phyloP scores from a whole-genome alignment of 2,329 filamentous ascomycete species.

The Fusarium proliferatum region DNA sequence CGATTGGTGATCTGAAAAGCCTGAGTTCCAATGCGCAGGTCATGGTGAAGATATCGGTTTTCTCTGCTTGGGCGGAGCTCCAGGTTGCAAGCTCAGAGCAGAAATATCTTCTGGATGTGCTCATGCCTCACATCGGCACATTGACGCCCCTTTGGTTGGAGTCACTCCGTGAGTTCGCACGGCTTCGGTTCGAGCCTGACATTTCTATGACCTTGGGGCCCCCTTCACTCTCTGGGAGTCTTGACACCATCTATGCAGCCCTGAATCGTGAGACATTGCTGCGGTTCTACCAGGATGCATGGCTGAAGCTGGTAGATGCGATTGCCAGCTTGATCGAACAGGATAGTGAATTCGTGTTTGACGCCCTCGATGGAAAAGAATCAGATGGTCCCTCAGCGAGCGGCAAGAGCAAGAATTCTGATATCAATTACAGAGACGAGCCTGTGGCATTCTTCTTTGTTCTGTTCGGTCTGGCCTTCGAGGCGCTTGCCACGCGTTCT shows the following conservation, averaged over 20 bases:
- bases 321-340: constrained; percentile 98
- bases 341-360: constrained; percentile 97
- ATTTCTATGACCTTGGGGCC: constrained; percentile 91
- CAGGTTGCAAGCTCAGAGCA: constrained; percentile 96
- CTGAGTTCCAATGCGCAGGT: constrained; percentile 96
- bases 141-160: constrained; percentile 95
- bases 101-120: constrained; percentile 85
- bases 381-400: constrained; percentile 59
- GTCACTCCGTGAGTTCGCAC: constrained; percentile 91
- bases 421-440: constrained; percentile 98
- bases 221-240: constrained; percentile 81
- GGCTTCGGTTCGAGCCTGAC: constrained; percentile 93
- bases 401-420: constrained; percentile 70
- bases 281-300: constrained; percentile 96
- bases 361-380: constrained; percentile 90
- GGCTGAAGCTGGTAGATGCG: constrained; percentile 95
- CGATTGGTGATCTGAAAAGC: constrained; percentile 92
- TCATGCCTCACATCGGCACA: constrained; percentile 89
- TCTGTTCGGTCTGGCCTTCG: constrained; percentile 94
- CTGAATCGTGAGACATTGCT: constrained; percentile 93
- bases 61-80: constrained; percentile 96
- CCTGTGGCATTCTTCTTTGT: constrained; percentile 99
- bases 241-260: constrained; percentile 94
- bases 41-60: constrained; percentile 98
- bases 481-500: constrained; percentile 88